Conservation (phyloP, 441 rosid genomes). For the Biscutella auriculata region DNA sequence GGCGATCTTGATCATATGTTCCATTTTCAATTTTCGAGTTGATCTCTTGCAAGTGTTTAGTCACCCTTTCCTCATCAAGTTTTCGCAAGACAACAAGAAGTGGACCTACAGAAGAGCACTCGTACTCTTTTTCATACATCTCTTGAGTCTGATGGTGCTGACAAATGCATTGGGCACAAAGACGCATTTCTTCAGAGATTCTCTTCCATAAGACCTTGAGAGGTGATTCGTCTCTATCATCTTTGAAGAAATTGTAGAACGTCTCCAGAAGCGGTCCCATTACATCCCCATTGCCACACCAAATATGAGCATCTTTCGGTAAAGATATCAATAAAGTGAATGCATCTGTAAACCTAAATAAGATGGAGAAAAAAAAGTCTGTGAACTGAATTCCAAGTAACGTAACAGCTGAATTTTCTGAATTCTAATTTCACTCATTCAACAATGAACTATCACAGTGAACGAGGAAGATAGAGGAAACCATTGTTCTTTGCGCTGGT, state of each 20-base stretch:
- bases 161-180: conserved; percentile 72
- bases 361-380: background rate
- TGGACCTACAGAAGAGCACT: conserved; percentile 62
- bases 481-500: conserved; percentile 81
- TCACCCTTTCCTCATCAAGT: conserved; percentile 87
- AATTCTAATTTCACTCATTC: background rate
- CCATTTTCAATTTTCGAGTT: conserved; percentile 43
- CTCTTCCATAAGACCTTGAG: conserved; percentile 74
- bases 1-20: conserved; percentile 57
- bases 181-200: conserved; percentile 60
- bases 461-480: conserved; percentile 10
- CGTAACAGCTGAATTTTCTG: background rate
- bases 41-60: conserved; percentile 59
- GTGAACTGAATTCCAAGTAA: background rate
- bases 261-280: conserved; percentile 91
- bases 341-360: conserved; percentile 71
- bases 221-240: conserved; percentile 65
- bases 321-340: conserved; percentile 58
- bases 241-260: conserved; percentile 74
- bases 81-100: conserved; percentile 60
- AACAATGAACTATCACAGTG: background rate
- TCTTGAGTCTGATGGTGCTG: conserved; percentile 93
- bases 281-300: conserved; percentile 76
- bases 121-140: conserved; percentile 66
- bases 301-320: conserved; percentile 66